These are phyloP conservation scores for Hymenoscyphus albidus DNA, from an alignment of 2,329 filamentous ascomycete genomes.

Conservation along the genomic window DNA sequence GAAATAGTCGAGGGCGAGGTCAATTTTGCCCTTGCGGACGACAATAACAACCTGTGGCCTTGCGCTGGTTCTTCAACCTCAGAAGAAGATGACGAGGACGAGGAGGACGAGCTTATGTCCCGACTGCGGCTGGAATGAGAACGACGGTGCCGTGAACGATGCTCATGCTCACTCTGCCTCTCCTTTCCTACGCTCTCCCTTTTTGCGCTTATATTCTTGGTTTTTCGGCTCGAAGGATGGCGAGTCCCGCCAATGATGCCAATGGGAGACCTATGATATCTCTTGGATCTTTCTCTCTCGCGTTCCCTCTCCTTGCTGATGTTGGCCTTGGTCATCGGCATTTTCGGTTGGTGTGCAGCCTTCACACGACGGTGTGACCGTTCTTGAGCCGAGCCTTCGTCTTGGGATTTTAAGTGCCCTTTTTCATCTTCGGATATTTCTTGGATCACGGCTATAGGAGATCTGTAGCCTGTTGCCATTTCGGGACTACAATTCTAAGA, in stretches of 20 bases:
- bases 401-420: constrained; percentile 19
- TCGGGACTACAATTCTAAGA: constrained; percentile 10
- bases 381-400: constrained; percentile 16
- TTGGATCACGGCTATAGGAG: constrained; percentile 28
- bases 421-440: constrained; percentile 32
- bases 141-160: constrained; percentile 20
- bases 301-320: constrained; percentile 25
- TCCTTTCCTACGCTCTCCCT: constrained; percentile 17
- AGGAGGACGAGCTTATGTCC: constrained; percentile 22
- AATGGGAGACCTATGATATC: constrained; percentile 21
- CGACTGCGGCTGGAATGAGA: constrained; percentile 22
- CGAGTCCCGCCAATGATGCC: constrained; percentile 13
- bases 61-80: constrained; percentile 25
- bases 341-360: constrained; percentile 18
- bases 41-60: constrained; percentile 27
- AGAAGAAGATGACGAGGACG: constrained; percentile 23
- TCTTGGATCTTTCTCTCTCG: constrained; percentile 24
- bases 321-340: constrained; percentile 24
- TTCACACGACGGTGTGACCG: constrained; percentile 15
- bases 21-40: constrained; percentile 27
- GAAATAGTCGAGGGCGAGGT: constrained; percentile 36
- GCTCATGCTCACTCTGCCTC: constrained; percentile 22
- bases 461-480: constrained; percentile 31
- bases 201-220: constrained; percentile 22
- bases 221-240: constrained; percentile 22